These are phyloP conservation scores for Mortierella sp. DNA, from an alignment of 371 early-diverging fungal species.

Conservation along the genomic window DNA sequence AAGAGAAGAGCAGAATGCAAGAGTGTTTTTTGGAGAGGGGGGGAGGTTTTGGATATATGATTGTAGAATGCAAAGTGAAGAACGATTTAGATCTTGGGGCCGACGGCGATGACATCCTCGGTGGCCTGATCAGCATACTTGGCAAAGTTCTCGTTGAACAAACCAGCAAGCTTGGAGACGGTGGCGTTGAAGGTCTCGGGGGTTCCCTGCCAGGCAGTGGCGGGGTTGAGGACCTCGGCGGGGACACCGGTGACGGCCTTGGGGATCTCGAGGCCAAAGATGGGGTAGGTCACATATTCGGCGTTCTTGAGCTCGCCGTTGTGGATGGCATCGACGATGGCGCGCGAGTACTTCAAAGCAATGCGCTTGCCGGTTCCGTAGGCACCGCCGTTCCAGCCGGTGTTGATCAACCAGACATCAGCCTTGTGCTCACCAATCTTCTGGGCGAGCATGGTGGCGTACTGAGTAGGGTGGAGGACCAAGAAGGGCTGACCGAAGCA, in stretches of 20 bases:
- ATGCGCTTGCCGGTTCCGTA: conserved; percentile 95
- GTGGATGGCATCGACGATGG: conserved; percentile 97
- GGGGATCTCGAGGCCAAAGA: conserved; percentile 92
- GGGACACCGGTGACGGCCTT: conserved; percentile 84
- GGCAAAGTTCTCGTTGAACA: conserved; percentile 93
- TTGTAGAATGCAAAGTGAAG: neutral
- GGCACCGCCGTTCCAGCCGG: conserved; percentile 97
- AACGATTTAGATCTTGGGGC: conserved; percentile 61
- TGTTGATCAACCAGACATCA: conserved; percentile 97
- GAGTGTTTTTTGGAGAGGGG: neutral
- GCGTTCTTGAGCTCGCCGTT: conserved; percentile 88
- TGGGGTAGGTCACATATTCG: conserved; percentile 83
- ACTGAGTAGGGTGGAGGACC: conserved; percentile 95
- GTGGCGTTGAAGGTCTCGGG: conserved; percentile 75
- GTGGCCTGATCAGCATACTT: conserved; percentile 85
- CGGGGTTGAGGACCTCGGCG: conserved; percentile 87
- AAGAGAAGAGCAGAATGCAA: neutral
- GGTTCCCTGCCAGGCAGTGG: conserved; percentile 87
- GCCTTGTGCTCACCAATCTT: conserved; percentile 93
- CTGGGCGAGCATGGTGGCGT: conserved; percentile 96
- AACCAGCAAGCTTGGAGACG: conserved; percentile 80
- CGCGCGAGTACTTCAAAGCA: conserved; percentile 96
- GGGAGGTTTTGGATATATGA: neutral
- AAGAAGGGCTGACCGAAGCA: conserved; percentile 98
- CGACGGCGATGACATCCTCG: conserved; percentile 82